These are phyloP conservation scores for Boletus subluridellus DNA, from an alignment of 1,284 basidiomycete genomes.

Conservation along the genomic window DNA sequence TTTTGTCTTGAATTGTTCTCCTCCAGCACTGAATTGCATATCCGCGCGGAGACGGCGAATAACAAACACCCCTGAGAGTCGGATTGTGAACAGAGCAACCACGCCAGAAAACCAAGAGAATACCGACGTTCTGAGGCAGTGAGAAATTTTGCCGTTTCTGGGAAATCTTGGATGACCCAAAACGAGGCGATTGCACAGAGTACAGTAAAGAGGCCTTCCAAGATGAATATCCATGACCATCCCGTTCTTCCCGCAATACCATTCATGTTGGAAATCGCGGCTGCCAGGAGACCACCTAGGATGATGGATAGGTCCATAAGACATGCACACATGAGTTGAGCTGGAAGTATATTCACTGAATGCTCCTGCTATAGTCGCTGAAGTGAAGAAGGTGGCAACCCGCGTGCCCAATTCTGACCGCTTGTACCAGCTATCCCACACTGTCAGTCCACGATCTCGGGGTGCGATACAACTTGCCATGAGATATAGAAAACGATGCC, in stretches of 20 bases:
- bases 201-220: slow-evolving; percentile 72
- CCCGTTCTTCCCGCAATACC: slow-evolving; percentile 59
- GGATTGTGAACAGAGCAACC: background rate
- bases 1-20: slow-evolving; percentile 46
- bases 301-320: background rate
- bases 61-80: slow-evolving; percentile 41
- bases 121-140: slow-evolving; percentile 45
- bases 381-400: slow-evolving; percentile 64
- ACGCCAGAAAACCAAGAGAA: background rate
- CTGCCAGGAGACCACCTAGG: slow-evolving; percentile 56
- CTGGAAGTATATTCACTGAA: slow-evolving; percentile 47
- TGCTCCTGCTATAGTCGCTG: slow-evolving; percentile 65
- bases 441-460: slow-evolving; percentile 2
- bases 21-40: slow-evolving; percentile 46
- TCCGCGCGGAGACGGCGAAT: slow-evolving; percentile 47
- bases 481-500: slow-evolving; percentile 57
- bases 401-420: slow-evolving; percentile 59
- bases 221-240: slow-evolving; percentile 63
- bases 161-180: slow-evolving; percentile 59
- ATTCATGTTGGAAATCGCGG: slow-evolving; percentile 67
- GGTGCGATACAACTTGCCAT: slow-evolving; percentile 35
- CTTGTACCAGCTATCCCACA: slow-evolving; percentile 50
- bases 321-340: background rate
- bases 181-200: slow-evolving; percentile 48
- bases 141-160: slow-evolving; percentile 57